Evolutionary conservation across 164 flowering plant genomes (phyloP), one percentile per base, ranked within the genome.

Genomic region (Vitis rotundifolia): DNA sequence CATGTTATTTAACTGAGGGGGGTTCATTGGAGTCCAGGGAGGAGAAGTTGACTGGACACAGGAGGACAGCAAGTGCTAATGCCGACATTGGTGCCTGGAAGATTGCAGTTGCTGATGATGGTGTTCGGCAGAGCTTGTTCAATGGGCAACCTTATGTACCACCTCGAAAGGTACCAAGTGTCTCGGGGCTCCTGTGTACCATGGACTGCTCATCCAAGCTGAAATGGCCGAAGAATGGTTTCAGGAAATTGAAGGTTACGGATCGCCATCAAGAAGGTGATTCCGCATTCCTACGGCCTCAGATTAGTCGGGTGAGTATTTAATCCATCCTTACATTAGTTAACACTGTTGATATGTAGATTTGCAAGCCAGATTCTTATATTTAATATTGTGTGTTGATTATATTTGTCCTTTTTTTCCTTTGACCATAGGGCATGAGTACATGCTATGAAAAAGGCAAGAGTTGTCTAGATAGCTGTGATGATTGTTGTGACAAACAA

Each of bases 21-120:
- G 76, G 63, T 69, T 66, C 73, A n/a, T 16, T 59, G 57, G 85
- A 83, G 48, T 57, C 64, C 44, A 79, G 55, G 71, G 84, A 81
- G 56, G 88, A 75, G 69, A 88, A 78, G 78, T 59, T 72, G 5
- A 74, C 74, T 58, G 94, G 94, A 31, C 96, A 92, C 78, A 76
- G 98, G 68, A 87, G 97, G 79, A 81, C 91, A 1, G 95, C 97
- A 44, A 94, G 99, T 83, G 97, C 97, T 11, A 72, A 83, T 79
- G 91, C 97, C 22, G 94, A 92, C 51, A 83, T 86, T 64, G 82
- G 86, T 69, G 67, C 82, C 9, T 92, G 94, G 97, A 89, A 88
- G 29, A 89, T 90, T 76, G 74, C 83, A 1, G 78, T 90, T 53
- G 54, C 71, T 37, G 92, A 80, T 53, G 89, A 77, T 64, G 69